These are phyloP conservation scores for Volutella citrinella DNA, from an alignment of 2,329 filamentous ascomycete genomes.

Conservation along the genomic window DNA sequence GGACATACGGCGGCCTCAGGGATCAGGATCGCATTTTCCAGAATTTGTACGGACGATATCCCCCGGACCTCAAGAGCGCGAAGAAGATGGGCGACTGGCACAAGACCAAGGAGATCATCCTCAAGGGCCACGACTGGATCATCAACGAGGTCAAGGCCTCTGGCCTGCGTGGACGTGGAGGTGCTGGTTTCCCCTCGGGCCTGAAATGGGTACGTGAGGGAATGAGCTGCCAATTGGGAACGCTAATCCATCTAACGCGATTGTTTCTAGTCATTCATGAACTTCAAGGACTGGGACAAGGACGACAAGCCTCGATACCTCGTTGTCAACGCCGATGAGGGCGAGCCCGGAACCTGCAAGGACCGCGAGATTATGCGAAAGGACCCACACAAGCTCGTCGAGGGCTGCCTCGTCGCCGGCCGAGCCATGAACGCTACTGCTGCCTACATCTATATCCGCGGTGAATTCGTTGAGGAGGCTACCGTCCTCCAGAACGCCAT, in stretches of 20 bases:
- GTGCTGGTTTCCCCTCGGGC: constrained; percentile 95
- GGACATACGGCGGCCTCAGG: constrained; percentile 79
- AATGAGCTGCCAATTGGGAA: constrained; percentile 7
- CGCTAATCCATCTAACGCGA: no score
- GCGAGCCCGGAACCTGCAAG: constrained; percentile 98
- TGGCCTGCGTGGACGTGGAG: constrained; percentile 90
- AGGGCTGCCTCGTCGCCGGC: constrained; percentile 93
- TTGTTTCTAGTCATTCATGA: constrained; percentile 85
- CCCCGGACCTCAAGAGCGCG: constrained; percentile 85
- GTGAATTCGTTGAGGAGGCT: constrained; percentile 96
- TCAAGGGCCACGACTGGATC: constrained; percentile 98
- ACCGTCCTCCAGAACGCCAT: constrained; percentile 91
- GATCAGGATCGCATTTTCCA: constrained; percentile 99
- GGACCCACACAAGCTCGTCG: constrained; percentile 97
- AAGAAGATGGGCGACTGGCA: constrained; percentile 99
- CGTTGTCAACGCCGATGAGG: constrained; percentile 97
- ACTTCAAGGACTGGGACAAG: constrained; percentile 99
- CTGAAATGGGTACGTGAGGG: constrained; percentile 88
- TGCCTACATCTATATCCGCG: constrained; percentile 98
- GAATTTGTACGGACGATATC: constrained; percentile 94
- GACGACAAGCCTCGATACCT: constrained; percentile 93
- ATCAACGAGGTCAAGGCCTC: constrained; percentile 97
- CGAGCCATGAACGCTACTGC: constrained; percentile 98
- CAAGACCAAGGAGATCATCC: constrained; percentile 97
- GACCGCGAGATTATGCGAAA: constrained; percentile 99